Conservation (phyloP, 1,284 basidiomycete species). For the Trichosporon ovoides region DNA sequence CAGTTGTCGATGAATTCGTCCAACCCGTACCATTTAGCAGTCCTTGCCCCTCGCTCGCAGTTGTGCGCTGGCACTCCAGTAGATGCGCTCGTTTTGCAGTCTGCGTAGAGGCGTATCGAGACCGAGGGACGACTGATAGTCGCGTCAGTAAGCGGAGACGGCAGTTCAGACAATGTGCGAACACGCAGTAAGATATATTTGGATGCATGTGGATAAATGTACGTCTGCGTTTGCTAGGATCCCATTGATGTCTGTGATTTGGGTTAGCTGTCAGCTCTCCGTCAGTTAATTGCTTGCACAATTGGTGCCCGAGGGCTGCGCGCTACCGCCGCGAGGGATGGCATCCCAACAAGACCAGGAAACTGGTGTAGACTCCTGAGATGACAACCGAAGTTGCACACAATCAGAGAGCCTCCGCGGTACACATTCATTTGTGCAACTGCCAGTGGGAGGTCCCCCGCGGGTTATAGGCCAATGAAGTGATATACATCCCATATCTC, state of each 20-base stretch:
- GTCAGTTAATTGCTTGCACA: background rate
- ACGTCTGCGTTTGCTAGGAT: background rate
- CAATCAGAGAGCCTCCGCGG: slow-evolving; percentile 5
- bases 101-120: too few species aligned
- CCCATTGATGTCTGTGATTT: background rate
- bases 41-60: too few species aligned
- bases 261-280: background rate
- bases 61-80: too few species aligned
- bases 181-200: too few species aligned
- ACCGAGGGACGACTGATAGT: too few species aligned
- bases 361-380: slow-evolving; percentile 3
- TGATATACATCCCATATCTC: slow-evolving; percentile 7
- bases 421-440: slow-evolving; percentile 7
- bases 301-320: background rate
- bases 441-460: slow-evolving; percentile 6
- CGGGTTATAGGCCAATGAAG: slow-evolving; percentile 7
- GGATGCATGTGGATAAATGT: too few species aligned
- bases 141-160: too few species aligned
- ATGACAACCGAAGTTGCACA: background rate
- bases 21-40: too few species aligned
- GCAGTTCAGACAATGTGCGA: too few species aligned
- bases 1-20: too few species aligned
- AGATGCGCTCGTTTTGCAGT: too few species aligned
- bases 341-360: background rate
- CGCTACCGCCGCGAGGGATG: background rate